phyloP scores from a whole-genome alignment of 73 alveolate genomes.

The Paramecium primaurelia region DNA sequence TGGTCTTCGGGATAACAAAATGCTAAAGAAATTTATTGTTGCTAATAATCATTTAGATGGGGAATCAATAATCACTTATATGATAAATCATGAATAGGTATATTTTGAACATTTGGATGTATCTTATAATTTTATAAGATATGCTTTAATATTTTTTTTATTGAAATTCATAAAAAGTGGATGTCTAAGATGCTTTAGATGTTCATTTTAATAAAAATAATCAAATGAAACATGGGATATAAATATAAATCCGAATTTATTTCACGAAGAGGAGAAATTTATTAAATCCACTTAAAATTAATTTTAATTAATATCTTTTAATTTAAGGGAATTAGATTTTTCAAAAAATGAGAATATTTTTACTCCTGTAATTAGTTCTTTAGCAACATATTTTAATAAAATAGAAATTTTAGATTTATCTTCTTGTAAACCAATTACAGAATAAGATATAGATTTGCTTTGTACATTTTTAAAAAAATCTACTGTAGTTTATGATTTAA shows the following conservation, averaged over 20 bases:
- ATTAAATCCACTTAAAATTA: neutral
- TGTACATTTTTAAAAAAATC: neutral
- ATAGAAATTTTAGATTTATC: neutral
- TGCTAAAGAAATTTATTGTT: neutral
- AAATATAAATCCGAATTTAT: neutral
- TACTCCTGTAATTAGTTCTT: neutral
- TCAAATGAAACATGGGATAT: neutral
- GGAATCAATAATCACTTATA: neutral
- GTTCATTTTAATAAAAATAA: neutral
- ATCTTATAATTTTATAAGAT: neutral
- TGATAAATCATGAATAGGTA: constrained; percentile 32
- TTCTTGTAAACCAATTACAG: neutral
- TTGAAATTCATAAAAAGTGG: neutral
- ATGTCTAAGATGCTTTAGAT: neutral
- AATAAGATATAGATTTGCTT: neutral
- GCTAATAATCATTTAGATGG: constrained; percentile 25
- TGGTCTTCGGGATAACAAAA: constrained; percentile 13
- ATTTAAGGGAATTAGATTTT: constrained; percentile 23
- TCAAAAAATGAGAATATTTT: neutral
- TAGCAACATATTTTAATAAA: constrained; percentile 4
- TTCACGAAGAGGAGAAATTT: neutral
- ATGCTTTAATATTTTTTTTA: neutral
- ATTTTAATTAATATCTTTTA: constrained; percentile 13
- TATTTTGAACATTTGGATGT: neutral
- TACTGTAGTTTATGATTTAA: neutral